Evolutionary conservation across 225 moss, liverwort and hornwort genomes (phyloP), one percentile per base, ranked within the genome.

Genomic region (Asterella californica): DNA sequence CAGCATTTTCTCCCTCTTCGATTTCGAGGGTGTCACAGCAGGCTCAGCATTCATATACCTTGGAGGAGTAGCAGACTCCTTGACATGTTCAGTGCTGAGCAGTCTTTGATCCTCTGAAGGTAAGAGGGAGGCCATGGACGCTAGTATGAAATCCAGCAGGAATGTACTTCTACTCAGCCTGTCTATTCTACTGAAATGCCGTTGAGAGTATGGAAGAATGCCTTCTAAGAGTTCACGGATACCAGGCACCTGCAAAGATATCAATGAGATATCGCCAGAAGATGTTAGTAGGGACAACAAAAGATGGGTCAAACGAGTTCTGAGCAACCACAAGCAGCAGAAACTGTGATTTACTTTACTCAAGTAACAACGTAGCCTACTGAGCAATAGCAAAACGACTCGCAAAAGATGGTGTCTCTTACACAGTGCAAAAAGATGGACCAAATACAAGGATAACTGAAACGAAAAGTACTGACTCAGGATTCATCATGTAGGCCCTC

Each of bases 221-320:
- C 97, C 94, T 88, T 99, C 94, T 80, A 99, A 89, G 15, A 95
- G 83, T 55, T 99, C 94, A 67, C 91, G 86, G 27, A 91, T 85
- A 81, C 94, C 94, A 81, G 91, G 94, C 46, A 95, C 84, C 96
- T 97, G 87, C 78, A 74, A 38, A 60, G 52, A 34, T 9, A n/a
- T 22, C 10, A 37, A 4, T 36, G 15, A 21, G 15, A 52, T 11
- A 52, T 52, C 5, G 3, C 17, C 18, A 66, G 34, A 6, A 33
- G 29, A 33, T 30, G 10, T 34, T 2, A 66, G 14, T 29, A 14
- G 29, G 15, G 15, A 36, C 33, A 36, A 0, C 66, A 33, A 66
- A 10, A 66, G 66, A n/a, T 29, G 27, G 63, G 27, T 4, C 27
- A 64, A 6, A n/a, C n/a, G n/a, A n/a, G n/a, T n/a, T n/a, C n/a